Conservation (phyloP, 345 rosid genomes). For the Lagerstroemia speciosa region DNA sequence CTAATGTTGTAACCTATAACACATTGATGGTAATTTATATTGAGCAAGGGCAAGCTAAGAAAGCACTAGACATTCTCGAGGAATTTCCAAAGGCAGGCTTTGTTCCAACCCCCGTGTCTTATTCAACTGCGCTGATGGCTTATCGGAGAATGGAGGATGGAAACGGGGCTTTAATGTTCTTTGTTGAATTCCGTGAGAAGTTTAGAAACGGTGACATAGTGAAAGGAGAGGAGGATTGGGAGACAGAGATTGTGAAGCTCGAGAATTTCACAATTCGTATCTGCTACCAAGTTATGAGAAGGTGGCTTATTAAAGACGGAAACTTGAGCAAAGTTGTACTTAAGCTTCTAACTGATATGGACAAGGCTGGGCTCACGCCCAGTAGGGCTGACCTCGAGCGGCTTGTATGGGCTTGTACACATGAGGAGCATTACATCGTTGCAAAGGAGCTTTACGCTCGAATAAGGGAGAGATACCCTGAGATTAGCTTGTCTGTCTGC, state of each 20-base stretch:
- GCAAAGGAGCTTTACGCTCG: constrained; percentile 66
- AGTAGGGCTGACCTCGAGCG: constrained; percentile 61
- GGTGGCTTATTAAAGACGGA: constrained; percentile 64
- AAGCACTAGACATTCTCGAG: constrained; percentile 61
- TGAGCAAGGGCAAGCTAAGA: constrained; percentile 40
- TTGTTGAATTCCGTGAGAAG: constrained; percentile 49
- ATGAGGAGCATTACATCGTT: constrained; percentile 62
- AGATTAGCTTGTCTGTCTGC: constrained; percentile 78
- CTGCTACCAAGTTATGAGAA: constrained; percentile 77
- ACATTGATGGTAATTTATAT: constrained; percentile 61
- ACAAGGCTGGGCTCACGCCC: constrained; percentile 41
- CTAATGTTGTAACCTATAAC: constrained; percentile 70
- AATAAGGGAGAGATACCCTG: constrained; percentile 48
- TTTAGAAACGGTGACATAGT: constrained; percentile 49
- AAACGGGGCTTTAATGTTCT: constrained; percentile 64
- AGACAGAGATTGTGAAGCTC: constrained; percentile 49
- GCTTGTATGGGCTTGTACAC: constrained; percentile 85
- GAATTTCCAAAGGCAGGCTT: constrained; percentile 51
- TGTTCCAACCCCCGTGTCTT: constrained; percentile 57
- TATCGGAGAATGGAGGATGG: constrained; percentile 78
- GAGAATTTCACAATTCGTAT: constrained; percentile 56
- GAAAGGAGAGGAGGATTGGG: constrained; percentile 41
- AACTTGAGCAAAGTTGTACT: constrained; percentile 43
- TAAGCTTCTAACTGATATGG: constrained; percentile 65
- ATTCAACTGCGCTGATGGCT: constrained; percentile 72